Percentiles rank a stretch among this genome's conserved stretches.
Evolutionary conservation across 768 basidiomycete species (phyloP).

Genomic region (Tricholomella constricta): DNA sequence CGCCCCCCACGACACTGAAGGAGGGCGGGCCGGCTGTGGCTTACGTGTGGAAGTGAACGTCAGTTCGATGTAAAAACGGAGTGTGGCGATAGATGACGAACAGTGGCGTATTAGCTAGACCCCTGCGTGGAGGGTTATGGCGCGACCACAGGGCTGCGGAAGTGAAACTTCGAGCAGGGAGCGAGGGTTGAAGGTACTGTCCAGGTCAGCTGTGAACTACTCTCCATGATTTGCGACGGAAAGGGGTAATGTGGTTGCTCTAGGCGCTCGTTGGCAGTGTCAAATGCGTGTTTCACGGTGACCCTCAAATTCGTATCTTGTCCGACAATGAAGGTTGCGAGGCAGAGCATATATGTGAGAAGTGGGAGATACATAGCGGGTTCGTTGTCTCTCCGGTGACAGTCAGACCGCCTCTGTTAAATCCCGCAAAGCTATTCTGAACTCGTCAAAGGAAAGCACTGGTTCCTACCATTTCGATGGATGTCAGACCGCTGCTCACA

Average conservation of each 20-base stretch:
- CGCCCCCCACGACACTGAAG: conserved; percentile 31
- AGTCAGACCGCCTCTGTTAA: no score
- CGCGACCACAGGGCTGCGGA: conserved; percentile 26
- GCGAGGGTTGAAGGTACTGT: conserved; percentile 34
- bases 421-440: no score
- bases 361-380: conserved; percentile 9
- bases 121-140: conserved; percentile 37
- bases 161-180: conserved; percentile 38
- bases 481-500: no score
- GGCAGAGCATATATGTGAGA: conserved; percentile 9
- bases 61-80: no score
- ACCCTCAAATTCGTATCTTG: conserved; percentile 25
- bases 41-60: conserved; percentile 13
- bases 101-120: conserved; percentile 35
- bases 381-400: no score
- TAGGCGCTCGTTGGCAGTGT: conserved; percentile 23
- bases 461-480: no score
- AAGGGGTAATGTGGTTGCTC: neutral
- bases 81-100: conserved; percentile 21
- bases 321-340: conserved; percentile 17
- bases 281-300: conserved; percentile 26
- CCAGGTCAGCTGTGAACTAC: conserved; percentile 35
- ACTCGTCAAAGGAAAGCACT: no score
- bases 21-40: conserved; percentile 40
- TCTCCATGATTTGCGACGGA: neutral